Conservation (phyloP, 2,329 filamentous ascomycete genomes). For the Aspergillus luchuensis region DNA sequence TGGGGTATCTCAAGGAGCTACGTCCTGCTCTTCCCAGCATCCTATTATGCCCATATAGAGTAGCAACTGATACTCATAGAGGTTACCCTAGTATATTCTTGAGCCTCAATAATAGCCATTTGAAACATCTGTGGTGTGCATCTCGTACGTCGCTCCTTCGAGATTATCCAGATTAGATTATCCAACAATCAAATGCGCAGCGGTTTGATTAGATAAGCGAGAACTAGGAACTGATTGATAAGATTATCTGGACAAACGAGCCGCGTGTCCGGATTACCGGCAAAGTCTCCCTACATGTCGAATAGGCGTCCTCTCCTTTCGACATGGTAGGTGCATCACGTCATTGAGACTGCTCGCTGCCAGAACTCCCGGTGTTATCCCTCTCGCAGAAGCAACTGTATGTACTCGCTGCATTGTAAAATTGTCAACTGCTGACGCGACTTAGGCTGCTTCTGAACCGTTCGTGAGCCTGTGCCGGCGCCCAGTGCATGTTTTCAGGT, state of each 20-base stretch:
- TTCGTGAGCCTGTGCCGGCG: background rate
- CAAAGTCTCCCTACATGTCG: background rate
- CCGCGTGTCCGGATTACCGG: constrained; percentile 19
- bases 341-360: background rate
- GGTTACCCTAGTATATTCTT: too few species aligned
- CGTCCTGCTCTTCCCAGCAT: too few species aligned
- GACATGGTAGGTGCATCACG: background rate
- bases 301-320: background rate
- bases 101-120: too few species aligned
- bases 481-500: constrained; percentile 3
- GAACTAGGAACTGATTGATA: constrained; percentile 22
- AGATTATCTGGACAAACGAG: constrained; percentile 20
- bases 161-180: background rate
- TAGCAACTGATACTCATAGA: too few species aligned
- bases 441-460: background rate
- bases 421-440: background rate
- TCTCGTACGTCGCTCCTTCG: background rate
- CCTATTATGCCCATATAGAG: too few species aligned
- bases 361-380: background rate
- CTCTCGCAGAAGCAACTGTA: too few species aligned
- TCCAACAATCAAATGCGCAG: too few species aligned
- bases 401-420: background rate
- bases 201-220: background rate
- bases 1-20: too few species aligned
- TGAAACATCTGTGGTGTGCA: too few species aligned